phyloP scores from a whole-genome alignment of 768 basidiomycete genomes.

The Pholiota conissans region DNA sequence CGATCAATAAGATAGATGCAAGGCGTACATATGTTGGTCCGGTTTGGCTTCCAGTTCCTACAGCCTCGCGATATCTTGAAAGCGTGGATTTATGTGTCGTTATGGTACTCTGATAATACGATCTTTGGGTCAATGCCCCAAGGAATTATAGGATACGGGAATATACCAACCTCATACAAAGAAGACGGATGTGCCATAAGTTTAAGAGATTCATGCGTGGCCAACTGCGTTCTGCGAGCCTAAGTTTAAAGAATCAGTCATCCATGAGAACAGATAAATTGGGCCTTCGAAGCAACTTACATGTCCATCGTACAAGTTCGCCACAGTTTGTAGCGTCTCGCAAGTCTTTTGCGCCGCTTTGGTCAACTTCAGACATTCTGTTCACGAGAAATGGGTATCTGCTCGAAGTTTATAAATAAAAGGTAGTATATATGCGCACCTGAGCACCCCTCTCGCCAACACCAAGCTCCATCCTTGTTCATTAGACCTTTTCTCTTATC shows the following conservation, averaged over 20 bases:
- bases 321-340: conserved; percentile 72
- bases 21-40: conserved; percentile 8
- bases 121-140: not conserved
- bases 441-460: conserved; percentile 79
- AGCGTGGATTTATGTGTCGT: conserved; percentile 77
- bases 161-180: conserved; percentile 57
- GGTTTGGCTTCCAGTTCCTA: conserved; percentile 13
- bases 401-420: not conserved
- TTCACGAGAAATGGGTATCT: not conserved
- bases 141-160: not conserved
- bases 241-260: conserved; percentile 25
- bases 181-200: conserved; percentile 73
- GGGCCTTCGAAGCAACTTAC: conserved; percentile 37
- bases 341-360: conserved; percentile 77
- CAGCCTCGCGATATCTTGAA: conserved; percentile 61
- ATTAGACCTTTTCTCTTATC: conserved; percentile 52
- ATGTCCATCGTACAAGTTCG: conserved; percentile 79
- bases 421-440: conserved; percentile 37
- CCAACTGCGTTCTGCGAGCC: conserved; percentile 73
- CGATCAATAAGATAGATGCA: not conserved
- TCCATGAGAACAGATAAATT: not conserved
- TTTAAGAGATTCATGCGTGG: conserved; percentile 76
- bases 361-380: conserved; percentile 77
- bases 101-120: conserved; percentile 51
- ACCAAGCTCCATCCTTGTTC: conserved; percentile 81